Conservation (phyloP, 2,329 filamentous ascomycete genomes). For the Curvularia hawaiiensis region DNA sequence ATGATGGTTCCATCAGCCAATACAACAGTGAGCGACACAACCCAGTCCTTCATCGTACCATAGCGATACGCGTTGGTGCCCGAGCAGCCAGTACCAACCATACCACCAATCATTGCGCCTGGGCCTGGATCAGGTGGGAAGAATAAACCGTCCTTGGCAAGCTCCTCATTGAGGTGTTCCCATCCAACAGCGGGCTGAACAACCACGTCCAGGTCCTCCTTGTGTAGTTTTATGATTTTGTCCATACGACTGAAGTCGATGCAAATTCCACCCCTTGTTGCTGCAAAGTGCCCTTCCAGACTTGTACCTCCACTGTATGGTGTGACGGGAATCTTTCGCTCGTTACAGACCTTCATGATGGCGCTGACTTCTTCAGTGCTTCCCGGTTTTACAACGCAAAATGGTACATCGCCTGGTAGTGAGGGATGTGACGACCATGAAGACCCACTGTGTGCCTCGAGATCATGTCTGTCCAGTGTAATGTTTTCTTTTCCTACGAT, state of each 20-base stretch:
- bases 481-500: conserved; percentile 68
- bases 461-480: conserved; percentile 60
- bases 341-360: conserved; percentile 88
- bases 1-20: conserved; percentile 88
- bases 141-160: conserved; percentile 76
- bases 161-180: conserved; percentile 81
- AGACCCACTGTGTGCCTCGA: conserved; percentile 63
- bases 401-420: conserved; percentile 51
- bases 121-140: conserved; percentile 92
- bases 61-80: conserved; percentile 93
- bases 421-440: conserved; percentile 65
- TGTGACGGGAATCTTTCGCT: conserved; percentile 80
- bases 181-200: conserved; percentile 75
- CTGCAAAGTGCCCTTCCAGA: conserved; percentile 85
- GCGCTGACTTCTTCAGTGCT: conserved; percentile 83
- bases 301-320: conserved; percentile 88
- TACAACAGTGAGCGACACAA: conserved; percentile 83
- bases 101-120: conserved; percentile 89
- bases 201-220: conserved; percentile 66
- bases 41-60: conserved; percentile 95
- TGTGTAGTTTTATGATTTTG: conserved; percentile 76
- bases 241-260: conserved; percentile 89
- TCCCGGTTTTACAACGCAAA: conserved; percentile 74
- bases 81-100: conserved; percentile 77
- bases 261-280: conserved; percentile 81